Evolutionary conservation across 768 basidiomycete genomes (phyloP).

Genomic region (Mycena pura): DNA sequence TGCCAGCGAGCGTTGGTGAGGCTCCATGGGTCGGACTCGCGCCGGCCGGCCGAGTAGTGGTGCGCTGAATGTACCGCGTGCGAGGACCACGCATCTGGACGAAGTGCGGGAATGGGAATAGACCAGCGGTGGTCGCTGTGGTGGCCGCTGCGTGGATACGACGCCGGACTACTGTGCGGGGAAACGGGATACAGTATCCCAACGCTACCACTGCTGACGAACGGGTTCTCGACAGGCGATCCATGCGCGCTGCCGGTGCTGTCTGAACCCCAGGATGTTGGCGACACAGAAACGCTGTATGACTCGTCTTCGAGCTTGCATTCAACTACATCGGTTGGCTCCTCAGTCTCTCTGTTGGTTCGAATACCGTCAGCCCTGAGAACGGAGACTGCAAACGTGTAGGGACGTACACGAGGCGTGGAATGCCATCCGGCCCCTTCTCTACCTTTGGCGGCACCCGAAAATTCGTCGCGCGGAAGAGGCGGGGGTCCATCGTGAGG

Average conservation of each 20-base stretch:
- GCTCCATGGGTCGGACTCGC: constrained; percentile 18
- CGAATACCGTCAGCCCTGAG: constrained; percentile 12
- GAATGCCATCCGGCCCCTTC: constrained; percentile 70
- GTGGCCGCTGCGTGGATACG: constrained; percentile 13
- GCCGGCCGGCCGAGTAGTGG: constrained; percentile 7
- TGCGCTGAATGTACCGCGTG: constrained; percentile 6
- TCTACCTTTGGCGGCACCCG: constrained; percentile 84
- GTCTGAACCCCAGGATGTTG: constrained; percentile 30
- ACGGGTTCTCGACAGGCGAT: constrained; percentile 45
- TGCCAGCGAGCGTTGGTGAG: constrained; percentile 43
- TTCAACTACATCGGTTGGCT: constrained; percentile 47
- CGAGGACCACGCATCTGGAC: constrained; percentile 16
- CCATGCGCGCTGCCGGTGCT: constrained; percentile 39
- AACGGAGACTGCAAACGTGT: background rate
- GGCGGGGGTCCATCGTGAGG: constrained; percentile 75
- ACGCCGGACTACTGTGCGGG: constrained; percentile 21
- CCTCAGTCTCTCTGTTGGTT: constrained; percentile 50
- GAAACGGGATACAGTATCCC: constrained; percentile 41
- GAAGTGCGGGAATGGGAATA: constrained; percentile 7
- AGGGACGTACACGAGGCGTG: constrained; percentile 64
- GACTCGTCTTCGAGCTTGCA: constrained; percentile 56
- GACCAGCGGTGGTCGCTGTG: constrained; percentile 24
- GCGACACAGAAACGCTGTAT: constrained; percentile 48
- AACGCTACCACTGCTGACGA: constrained; percentile 35
- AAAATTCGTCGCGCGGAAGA: constrained; percentile 82